Conservation (phyloP, 1,284 basidiomycete species). For the Athelia psychrophila region DNA sequence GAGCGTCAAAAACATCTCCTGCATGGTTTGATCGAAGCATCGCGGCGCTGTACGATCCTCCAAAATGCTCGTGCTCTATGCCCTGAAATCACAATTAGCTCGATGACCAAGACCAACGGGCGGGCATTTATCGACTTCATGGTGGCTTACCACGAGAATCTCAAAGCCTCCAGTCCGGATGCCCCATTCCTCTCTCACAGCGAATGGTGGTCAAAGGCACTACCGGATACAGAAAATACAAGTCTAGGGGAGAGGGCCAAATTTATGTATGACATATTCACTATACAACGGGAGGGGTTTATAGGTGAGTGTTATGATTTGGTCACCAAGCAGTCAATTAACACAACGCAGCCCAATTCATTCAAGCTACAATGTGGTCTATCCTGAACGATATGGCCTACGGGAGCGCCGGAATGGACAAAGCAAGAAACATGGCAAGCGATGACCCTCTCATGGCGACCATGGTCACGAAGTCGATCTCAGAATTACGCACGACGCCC, state of each 20-base stretch:
- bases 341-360: slow-evolving; percentile 2
- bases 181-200: slow-evolving; percentile 4
- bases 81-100: slow-evolving; percentile 4
- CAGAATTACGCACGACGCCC: slow-evolving; percentile 3
- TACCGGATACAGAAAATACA: neutral
- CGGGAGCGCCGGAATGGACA: slow-evolving; percentile 3
- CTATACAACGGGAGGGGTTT: neutral
- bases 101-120: slow-evolving; percentile 1
- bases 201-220: slow-evolving; percentile 5
- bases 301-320: neutral
- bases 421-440: neutral
- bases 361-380: neutral
- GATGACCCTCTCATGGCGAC: neutral
- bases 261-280: neutral
- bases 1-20: neutral
- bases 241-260: neutral
- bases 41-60: neutral
- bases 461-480: neutral
- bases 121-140: slow-evolving; percentile 7
- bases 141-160: neutral
- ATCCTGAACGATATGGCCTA: slow-evolving; percentile 2
- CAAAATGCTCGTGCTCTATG: slow-evolving; percentile 6
- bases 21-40: neutral
- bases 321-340: no score
- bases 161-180: neutral